These are phyloP conservation scores for Exserohilum rostratum DNA, from an alignment of 2,329 filamentous ascomycete species.

Conservation along the genomic window DNA sequence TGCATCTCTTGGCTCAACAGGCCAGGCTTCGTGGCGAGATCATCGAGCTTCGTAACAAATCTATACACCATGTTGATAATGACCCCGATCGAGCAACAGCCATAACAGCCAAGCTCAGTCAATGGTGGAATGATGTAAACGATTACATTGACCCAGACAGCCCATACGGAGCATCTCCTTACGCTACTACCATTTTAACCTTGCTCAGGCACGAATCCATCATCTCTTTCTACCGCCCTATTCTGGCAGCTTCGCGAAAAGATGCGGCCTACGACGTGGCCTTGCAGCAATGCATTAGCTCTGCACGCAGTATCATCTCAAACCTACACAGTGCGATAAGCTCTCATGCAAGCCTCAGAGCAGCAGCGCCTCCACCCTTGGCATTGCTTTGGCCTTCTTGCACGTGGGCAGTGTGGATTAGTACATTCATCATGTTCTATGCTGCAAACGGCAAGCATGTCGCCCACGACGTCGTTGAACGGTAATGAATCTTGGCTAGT, in stretches of 20 bases:
- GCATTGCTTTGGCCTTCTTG: constrained; percentile 59
- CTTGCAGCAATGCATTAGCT: constrained; percentile 59
- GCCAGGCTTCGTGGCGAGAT: constrained; percentile 58
- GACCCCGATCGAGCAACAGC: constrained; percentile 52
- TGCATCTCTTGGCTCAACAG: constrained; percentile 53
- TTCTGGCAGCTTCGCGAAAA: constrained; percentile 54
- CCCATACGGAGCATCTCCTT: constrained; percentile 27
- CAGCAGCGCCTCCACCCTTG: not conserved
- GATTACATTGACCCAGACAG: constrained; percentile 53
- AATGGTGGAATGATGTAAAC: constrained; percentile 62
- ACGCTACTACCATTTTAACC: constrained; percentile 52
- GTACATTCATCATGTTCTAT: constrained; percentile 59
- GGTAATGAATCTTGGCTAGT: constrained; percentile 36
- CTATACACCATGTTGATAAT: constrained; percentile 54
- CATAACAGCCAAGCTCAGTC: constrained; percentile 57
- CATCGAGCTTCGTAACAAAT: constrained; percentile 60
- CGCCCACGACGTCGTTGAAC: constrained; percentile 47
- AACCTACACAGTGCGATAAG: constrained; percentile 44
- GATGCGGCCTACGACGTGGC: constrained; percentile 56
- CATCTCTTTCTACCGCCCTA: constrained; percentile 59
- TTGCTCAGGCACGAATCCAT: constrained; percentile 58
- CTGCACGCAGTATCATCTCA: constrained; percentile 56
- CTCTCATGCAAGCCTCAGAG: not conserved
- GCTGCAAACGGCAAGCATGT: constrained; percentile 57
- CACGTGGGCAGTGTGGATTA: constrained; percentile 62